Percentiles rank a stretch among this genome's conserved stretches.
Evolutionary conservation across 441 rosid genomes (phyloP).

Genomic region (Erodium trifolium): DNA sequence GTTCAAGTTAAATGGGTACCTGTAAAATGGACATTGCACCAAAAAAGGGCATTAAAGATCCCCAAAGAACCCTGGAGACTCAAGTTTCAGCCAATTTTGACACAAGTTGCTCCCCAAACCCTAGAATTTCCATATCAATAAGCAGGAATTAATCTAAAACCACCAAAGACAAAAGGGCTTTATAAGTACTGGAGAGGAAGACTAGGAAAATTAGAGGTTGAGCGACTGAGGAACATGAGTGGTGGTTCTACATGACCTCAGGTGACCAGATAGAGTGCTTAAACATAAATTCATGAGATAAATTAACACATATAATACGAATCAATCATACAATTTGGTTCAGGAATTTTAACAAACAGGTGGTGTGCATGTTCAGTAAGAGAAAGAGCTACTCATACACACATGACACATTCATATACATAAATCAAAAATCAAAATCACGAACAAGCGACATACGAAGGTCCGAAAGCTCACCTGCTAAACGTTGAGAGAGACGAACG

Average conservation of each 20-base stretch:
- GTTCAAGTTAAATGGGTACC: not conserved
- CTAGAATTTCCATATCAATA: not conserved
- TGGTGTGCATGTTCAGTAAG: not conserved
- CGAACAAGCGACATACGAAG: not conserved
- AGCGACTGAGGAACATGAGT: not conserved
- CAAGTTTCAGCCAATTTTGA: not conserved
- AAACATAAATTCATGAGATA: not conserved
- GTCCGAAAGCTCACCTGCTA: not conserved
- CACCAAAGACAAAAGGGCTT: not conserved
- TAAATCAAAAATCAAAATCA: not conserved
- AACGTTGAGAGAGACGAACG: constrained; percentile 7
- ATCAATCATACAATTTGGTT: constrained; percentile 1
- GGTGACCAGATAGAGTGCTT: not conserved
- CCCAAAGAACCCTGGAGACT: not conserved
- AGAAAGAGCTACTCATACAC: not conserved
- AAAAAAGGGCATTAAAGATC: not conserved
- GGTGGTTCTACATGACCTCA: not conserved
- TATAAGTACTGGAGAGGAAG: not conserved
- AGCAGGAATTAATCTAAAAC: not conserved
- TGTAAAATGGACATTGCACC: not conserved
- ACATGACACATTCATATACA: not conserved
- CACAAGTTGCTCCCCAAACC: not conserved
- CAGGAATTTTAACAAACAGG: constrained; percentile 7
- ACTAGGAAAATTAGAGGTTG: not conserved
- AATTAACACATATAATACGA: not conserved